A percentile compares a stretch with the other conserved stretches of the same genome.
These are phyloP conservation scores for Alternaria atra DNA, from an alignment of 2,329 filamentous ascomycete genomes.

Conservation along the genomic window DNA sequence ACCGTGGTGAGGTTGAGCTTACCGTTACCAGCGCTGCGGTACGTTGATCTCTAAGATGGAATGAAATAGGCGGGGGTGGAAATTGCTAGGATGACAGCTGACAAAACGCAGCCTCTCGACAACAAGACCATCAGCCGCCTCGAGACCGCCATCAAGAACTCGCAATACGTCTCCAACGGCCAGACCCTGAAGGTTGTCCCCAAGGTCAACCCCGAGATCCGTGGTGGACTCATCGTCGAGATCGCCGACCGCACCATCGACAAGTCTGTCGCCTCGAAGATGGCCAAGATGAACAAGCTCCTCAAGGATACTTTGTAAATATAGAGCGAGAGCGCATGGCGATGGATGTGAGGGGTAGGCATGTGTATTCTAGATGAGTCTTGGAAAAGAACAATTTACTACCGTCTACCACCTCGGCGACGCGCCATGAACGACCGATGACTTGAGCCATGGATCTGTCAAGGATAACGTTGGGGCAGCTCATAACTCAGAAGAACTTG, in stretches of 20 bases:
- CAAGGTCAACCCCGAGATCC: slow-evolving; percentile 93
- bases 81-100: slow-evolving; percentile 11
- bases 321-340: slow-evolving; percentile 31
- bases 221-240: slow-evolving; percentile 94
- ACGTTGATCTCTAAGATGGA: slow-evolving; percentile 50
- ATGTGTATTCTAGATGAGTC: slow-evolving; percentile 50
- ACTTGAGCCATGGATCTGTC: background rate
- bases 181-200: slow-evolving; percentile 98
- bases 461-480: background rate
- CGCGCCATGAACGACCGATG: background rate
- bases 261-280: slow-evolving; percentile 91
- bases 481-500: background rate
- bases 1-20: slow-evolving; percentile 92
- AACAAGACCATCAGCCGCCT: slow-evolving; percentile 84
- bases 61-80: background rate
- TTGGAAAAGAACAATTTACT: slow-evolving; percentile 38
- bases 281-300: slow-evolving; percentile 99
- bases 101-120: slow-evolving; percentile 75
- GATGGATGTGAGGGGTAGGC: slow-evolving; percentile 28
- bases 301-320: slow-evolving; percentile 95
- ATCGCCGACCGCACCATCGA: slow-evolving; percentile 98
- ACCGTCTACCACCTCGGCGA: slow-evolving; percentile 11
- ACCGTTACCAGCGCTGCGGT: slow-evolving; percentile 89
- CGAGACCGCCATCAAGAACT: slow-evolving; percentile 89
- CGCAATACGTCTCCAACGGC: slow-evolving; percentile 83